Base-by-base conservation (phyloP, 2,329 filamentous ascomycete genomes). In the Epichloe baconii region DNA sequence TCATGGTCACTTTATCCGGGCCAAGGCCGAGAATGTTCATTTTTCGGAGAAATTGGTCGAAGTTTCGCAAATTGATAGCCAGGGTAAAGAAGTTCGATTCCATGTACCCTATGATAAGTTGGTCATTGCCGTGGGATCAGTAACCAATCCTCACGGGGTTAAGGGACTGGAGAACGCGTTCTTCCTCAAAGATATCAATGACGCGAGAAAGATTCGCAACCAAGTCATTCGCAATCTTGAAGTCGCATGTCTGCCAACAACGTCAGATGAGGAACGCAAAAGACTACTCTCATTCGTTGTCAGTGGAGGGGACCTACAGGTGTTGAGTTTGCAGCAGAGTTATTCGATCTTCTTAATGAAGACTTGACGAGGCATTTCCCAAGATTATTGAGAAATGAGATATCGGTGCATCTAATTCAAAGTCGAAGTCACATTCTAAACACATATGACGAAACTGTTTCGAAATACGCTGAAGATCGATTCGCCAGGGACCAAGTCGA, bases 51-150 rank as follows among this genome's bases (percentile, higher is more conserved):
- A 95, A 65, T 72, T 98, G 51, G 82, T 98, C 6, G 93, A 98
- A 66, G 78, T 95, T 1, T 83, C 85, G 0, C 86, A 94, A 58
- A 64, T 75, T 3, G 85, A 89, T 57, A 68, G 79, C 3, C 68
- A 75, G 53, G 93, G 93, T 4, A 73, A 86, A n/a, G 81, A 85
- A 60, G 75, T 81, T 51, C 76, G 81, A 41, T 98, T 97, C 70
- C 98, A 98, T 64, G 77, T 98, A 1, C 93, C 93, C 0, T 98
- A 98, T 64, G 94, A 98, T 66, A 98, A 98, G 71, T 76, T 98
- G 45, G 85, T 98, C 31, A 76, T 98, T 60, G 90, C 84, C 26
- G 90, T 97, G 53, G 91, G 91, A 36, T 96, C 90, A 19, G 82
- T 85, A 17, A 95, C 90, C 14, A 98, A 98, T 64, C 84, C 90